A percentile compares a stretch with the other conserved stretches of the same genome.
phyloP scores from a whole-genome alignment of 495 filamentous ascomycete genomes.

The Cercophora samala region DNA sequence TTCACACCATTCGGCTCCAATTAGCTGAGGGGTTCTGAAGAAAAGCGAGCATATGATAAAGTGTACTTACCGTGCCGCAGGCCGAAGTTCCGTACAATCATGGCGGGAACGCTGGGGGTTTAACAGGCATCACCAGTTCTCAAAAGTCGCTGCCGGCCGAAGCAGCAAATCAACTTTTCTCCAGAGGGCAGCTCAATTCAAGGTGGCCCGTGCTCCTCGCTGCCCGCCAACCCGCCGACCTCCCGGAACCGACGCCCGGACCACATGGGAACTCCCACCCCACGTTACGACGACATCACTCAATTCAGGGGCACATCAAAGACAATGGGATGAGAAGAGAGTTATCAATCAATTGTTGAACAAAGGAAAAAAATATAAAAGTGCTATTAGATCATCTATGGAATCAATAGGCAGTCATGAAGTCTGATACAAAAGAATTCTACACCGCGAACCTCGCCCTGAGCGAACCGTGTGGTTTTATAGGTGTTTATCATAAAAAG shows the following conservation, averaged over 20 bases:
- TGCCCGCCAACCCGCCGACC: background rate
- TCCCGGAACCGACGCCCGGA: slow-evolving; percentile 1
- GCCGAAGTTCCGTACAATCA: slow-evolving; percentile 53
- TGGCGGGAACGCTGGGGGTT: slow-evolving; percentile 26
- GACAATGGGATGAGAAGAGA: background rate
- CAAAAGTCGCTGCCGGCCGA: slow-evolving; percentile 8
- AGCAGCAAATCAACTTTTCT: slow-evolving; percentile 32
- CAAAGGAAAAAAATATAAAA: background rate
- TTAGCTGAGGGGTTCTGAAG: slow-evolving; percentile 1
- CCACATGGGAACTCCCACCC: background rate
- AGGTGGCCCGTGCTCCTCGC: slow-evolving; percentile 26
- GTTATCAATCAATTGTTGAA: background rate
- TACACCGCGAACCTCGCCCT: slow-evolving; percentile 16
- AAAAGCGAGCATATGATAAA: background rate
- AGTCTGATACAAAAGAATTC: slow-evolving; percentile 21
- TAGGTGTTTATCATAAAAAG: background rate
- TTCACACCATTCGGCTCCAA: slow-evolving; percentile 18
- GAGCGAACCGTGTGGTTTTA: background rate
- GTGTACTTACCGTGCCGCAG: slow-evolving; percentile 45
- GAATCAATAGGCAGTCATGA: slow-evolving; percentile 19
- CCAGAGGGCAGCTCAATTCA: slow-evolving; percentile 10
- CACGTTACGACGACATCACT: background rate
- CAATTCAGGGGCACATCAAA: background rate
- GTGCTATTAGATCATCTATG: slow-evolving; percentile 18
- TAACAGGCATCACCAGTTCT: slow-evolving; percentile 16